Evolutionary conservation across 108 stramenopile genomes (phyloP), one percentile per base, ranked within the genome.

Genomic region (Aurantiochytrium sp.): DNA sequence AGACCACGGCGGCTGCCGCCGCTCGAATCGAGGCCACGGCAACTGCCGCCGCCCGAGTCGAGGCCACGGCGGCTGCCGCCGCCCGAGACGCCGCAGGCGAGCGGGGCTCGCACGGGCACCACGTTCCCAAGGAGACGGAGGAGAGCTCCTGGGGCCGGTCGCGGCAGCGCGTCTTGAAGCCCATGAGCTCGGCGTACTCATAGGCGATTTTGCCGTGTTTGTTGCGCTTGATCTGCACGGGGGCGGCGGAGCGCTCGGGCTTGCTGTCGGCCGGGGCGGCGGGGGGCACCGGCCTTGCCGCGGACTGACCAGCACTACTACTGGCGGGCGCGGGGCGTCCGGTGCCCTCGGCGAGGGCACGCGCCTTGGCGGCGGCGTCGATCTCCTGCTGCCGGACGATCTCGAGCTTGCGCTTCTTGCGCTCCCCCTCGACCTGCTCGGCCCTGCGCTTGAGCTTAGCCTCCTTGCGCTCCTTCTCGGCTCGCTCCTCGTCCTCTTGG

Each of bases 151-250:
- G 27, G 10, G 59, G 59, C 15, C 21, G 6, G 2, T 65, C 59
- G 59, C 59, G 59, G 19, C 10, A 65, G 59, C 59, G 59, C 8
- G 59, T 65, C 59, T 65, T 65, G 32, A 65, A 65, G 59, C 59
- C 59, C 59, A 65, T 65, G 1, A 65, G 3, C 59, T 65, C 59
- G 59, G 59, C 59, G 1, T 32, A 30, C 59, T 65, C 59, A 19
- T 65, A 65, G 10, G 19, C n/a, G 32, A 65, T 65, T 19, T 65
- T 65, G 59, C 59, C 59, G 59, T 6, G 10, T n/a, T 65, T 19
- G 59, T 65, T 65, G 59, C 59, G 59, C 59, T 65, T 65, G 31
- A 65, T 19, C 59, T 65, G 59, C 59, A 65, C 59, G 10, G 59
- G 59, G 27, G 50, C 50, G 50, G 50, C 12, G 50, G 50, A 8